Evolutionary conservation across 345 rosid species (phyloP).

Genomic region (Ceriops zippeliana): DNA sequence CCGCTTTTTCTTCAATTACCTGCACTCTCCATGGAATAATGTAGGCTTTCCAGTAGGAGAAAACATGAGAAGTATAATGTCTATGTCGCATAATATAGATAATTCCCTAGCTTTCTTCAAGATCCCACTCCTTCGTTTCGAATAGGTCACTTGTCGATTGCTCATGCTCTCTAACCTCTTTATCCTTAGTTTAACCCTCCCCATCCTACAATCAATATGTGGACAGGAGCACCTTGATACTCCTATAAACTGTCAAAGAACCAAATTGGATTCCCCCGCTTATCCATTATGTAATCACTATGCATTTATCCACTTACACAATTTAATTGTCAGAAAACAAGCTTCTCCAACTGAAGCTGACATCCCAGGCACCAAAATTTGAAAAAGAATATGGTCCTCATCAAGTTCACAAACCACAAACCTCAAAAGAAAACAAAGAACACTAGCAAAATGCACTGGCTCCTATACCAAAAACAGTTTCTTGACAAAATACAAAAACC

Average conservation of each 20-base stretch:
- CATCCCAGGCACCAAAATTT: constrained; percentile 32
- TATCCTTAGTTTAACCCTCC: constrained; percentile 83
- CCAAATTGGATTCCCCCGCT: not conserved
- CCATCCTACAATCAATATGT: constrained; percentile 50
- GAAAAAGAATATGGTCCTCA: constrained; percentile 18
- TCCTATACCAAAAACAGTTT: too few species aligned
- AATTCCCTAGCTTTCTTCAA: constrained; percentile 89
- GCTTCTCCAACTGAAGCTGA: constrained; percentile 26
- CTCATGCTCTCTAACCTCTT: constrained; percentile 74
- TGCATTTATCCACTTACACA: constrained; percentile 16
- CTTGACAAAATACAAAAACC: not conserved
- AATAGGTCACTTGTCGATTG: constrained; percentile 74
- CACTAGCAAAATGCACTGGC: not conserved
- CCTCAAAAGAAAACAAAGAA: not conserved
- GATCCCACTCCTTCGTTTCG: constrained; percentile 79
- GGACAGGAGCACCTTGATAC: not conserved
- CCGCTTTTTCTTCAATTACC: constrained; percentile 32
- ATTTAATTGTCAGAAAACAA: constrained; percentile 21
- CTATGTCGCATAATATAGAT: constrained; percentile 79
- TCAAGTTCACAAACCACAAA: constrained; percentile 13
- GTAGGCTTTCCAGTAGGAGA: constrained; percentile 79
- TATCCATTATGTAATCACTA: not conserved
- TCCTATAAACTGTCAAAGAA: not conserved
- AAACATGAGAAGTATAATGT: constrained; percentile 81
- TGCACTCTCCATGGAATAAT: constrained; percentile 65